These are phyloP conservation scores for Gossypioides kirkii DNA, from an alignment of 345 rosid species.

Conservation along the genomic window DNA sequence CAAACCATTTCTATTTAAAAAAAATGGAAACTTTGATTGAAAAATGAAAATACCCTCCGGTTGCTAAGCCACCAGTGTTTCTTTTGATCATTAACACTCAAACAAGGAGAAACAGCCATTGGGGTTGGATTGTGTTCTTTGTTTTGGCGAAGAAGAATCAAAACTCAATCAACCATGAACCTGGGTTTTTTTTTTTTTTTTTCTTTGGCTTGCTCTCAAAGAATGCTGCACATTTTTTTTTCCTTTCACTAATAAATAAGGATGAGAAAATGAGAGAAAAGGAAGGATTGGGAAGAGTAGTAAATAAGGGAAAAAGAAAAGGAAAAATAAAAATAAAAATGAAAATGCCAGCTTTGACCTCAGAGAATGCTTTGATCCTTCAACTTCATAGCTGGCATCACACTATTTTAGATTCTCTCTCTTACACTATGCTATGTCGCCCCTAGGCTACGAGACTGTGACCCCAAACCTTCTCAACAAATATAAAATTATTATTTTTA, in stretches of 20 bases:
- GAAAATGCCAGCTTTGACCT: slow-evolving; percentile 76
- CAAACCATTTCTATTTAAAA: not conserved
- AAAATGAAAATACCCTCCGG: slow-evolving; percentile 45
- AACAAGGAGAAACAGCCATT: slow-evolving; percentile 42
- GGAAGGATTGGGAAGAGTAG: slow-evolving; percentile 13
- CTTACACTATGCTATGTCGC: slow-evolving; percentile 13
- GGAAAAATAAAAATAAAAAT: slow-evolving; percentile 1
- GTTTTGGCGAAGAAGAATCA: slow-evolving; percentile 17
- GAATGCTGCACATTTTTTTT: slow-evolving; percentile 25
- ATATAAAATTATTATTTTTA: too few species aligned
- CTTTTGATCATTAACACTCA: slow-evolving; percentile 33
- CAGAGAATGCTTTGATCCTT: slow-evolving; percentile 65
- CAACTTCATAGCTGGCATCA: slow-evolving; percentile 82
- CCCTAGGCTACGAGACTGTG: slow-evolving; percentile 17
- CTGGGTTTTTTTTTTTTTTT: not conserved
- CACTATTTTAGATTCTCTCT: slow-evolving; percentile 45
- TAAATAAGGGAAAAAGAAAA: slow-evolving; percentile 17
- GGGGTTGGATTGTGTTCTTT: slow-evolving; percentile 9
- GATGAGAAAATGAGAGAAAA: slow-evolving; percentile 25
- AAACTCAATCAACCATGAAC: slow-evolving; percentile 21
- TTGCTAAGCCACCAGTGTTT: slow-evolving; percentile 85
- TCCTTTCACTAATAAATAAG: slow-evolving; percentile 14
- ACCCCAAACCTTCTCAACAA: not conserved
- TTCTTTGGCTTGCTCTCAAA: slow-evolving; percentile 16
- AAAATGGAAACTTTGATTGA: not conserved